Base-by-base conservation (phyloP, 768 basidiomycete genomes). In the Suillus alpinus region DNA sequence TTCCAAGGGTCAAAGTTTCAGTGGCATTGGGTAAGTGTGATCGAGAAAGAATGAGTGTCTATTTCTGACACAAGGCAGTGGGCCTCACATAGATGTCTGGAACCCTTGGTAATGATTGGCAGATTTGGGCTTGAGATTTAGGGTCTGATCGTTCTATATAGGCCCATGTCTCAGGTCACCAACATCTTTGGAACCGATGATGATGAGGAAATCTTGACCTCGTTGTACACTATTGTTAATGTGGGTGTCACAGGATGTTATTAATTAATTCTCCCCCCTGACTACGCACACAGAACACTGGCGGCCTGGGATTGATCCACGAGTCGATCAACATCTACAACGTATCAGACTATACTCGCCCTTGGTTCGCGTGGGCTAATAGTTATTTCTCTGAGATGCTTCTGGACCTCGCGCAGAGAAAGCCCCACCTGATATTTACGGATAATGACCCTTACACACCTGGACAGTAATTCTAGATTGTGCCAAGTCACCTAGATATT, bases 351-450 rank as follows among this genome's bases (percentile, higher is more conserved):
- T 91, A 88, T 67, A 90, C 88, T 39, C 80, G 89, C 23, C 79
- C 84, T 20, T 91, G 89, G 89, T 91, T 91, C 71, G 89, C 90
- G 23, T 91, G 89, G 89, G 90, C 86, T 14, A 91, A 90, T 70
- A 88, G 88, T 72, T 92, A 88, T 71, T 92, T 91, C 67, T 85
- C 90, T 39, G 90, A 92, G 76, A 90, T 91, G 88, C 76, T 92
- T 20, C 73, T 92, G 58, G 89, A 92, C 66, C 77, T 92, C 37
- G 90, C 91, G 44, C 77, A 83, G 63, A 80, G 89, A 61, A 91
- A 91, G 71, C 91, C 91, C 4, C 77, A 79, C 53, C 76, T 92
- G 32, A 83, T 92, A 52, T 79, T 92, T 69, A 81, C 81, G 51
- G 73, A 75, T 29, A 76, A 77, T 62, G 77, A 79, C 65, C 80